Conservation (phyloP, 2,329 filamentous ascomycete species). For the Botrytis porri region DNA sequence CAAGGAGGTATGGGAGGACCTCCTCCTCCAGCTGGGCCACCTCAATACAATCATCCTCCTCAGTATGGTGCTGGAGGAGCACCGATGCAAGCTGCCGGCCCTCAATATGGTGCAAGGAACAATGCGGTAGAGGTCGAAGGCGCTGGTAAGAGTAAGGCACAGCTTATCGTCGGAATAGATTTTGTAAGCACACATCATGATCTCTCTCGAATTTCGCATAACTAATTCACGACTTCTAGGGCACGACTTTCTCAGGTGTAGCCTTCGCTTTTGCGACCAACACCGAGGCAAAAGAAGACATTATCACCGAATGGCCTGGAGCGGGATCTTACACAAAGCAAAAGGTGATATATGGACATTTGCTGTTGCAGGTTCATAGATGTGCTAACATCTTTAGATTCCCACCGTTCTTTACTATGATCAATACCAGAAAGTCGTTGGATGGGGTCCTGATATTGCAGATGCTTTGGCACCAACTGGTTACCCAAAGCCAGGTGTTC, state of each 20-base stretch:
- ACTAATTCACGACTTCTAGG: conserved; percentile 49
- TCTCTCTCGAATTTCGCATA: conserved; percentile 19
- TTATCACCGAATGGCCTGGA: conserved; percentile 98
- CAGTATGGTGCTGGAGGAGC: conserved; percentile 34
- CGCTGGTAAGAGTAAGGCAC: conserved; percentile 85
- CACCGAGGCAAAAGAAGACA: conserved; percentile 96
- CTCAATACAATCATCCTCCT: conserved; percentile 36
- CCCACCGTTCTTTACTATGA: conserved; percentile 99
- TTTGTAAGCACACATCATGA: conserved; percentile 65
- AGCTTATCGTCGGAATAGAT: conserved; percentile 97
- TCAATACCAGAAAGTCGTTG: conserved; percentile 99
- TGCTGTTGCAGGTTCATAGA: neutral
- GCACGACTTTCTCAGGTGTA: conserved; percentile 96
- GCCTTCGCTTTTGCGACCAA: conserved; percentile 93
- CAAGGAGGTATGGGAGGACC: conserved; percentile 41
- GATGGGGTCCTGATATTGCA: conserved; percentile 97
- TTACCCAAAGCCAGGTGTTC: conserved; percentile 95
- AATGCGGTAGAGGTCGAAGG: conserved; percentile 75
- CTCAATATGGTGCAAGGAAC: conserved; percentile 38
- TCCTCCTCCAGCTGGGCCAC: conserved; percentile 35
- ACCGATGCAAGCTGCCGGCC: conserved; percentile 29
- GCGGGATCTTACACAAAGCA: conserved; percentile 98
- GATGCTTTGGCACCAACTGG: conserved; percentile 94
- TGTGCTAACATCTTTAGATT: conserved; percentile 58
- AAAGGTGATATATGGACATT: conserved; percentile 61